Evolutionary conservation across 1,284 basidiomycete genomes (phyloP).

Genomic region (Polyporus tsugae): DNA sequence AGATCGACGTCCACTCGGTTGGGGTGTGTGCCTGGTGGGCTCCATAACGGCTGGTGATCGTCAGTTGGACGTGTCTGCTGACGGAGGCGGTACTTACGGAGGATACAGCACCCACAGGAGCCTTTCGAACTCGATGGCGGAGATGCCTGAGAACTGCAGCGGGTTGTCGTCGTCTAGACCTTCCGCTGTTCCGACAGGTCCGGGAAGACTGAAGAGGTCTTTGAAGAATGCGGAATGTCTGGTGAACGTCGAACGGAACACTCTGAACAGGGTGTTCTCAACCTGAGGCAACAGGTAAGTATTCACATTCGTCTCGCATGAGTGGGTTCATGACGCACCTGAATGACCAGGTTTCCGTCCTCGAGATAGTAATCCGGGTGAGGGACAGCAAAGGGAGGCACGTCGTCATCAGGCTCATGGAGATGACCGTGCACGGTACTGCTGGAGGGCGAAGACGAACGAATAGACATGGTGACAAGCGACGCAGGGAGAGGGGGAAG

Average conservation of each 20-base stretch:
- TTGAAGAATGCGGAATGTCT: constrained; percentile 42
- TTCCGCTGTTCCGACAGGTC: constrained; percentile 28
- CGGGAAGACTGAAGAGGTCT: constrained; percentile 36
- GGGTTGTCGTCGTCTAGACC: constrained; percentile 37
- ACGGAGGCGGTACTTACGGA: constrained; percentile 28
- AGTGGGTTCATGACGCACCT: constrained; percentile 29
- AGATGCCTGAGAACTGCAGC: constrained; percentile 38
- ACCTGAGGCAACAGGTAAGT: constrained; percentile 34
- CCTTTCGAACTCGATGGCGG: constrained; percentile 41
- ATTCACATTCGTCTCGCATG: background rate
- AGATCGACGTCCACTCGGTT: constrained; percentile 48
- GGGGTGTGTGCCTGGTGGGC: constrained; percentile 33
- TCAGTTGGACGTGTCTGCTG: background rate
- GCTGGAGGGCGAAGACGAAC: constrained; percentile 1
- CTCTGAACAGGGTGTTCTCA: constrained; percentile 41
- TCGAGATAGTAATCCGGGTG: constrained; percentile 41
- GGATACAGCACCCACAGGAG: constrained; percentile 43
- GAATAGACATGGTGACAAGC: constrained; percentile 15
- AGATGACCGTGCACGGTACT: constrained; percentile 1
- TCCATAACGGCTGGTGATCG: constrained; percentile 32
- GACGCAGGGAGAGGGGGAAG: background rate
- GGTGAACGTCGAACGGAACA: constrained; percentile 40
- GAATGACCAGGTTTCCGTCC: constrained; percentile 42
- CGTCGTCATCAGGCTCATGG: background rate
- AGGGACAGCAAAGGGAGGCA: constrained; percentile 18